These are phyloP conservation scores for Diddensiella caesifluorescens DNA, from an alignment of 805 yeast genomes.

Conservation along the genomic window DNA sequence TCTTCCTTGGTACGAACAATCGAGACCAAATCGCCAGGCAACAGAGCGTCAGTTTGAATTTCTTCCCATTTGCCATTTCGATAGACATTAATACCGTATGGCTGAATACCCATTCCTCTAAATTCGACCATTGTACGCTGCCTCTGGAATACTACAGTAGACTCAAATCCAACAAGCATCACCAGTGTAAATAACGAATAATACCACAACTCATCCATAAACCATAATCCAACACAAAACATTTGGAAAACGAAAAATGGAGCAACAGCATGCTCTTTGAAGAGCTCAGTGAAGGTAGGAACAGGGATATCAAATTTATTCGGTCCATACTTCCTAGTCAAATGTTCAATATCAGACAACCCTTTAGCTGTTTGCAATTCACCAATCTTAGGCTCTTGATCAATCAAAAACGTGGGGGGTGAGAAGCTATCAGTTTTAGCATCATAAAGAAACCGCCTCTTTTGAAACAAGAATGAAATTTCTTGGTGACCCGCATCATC, in stretches of 20 bases:
- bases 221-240: slow-evolving; percentile 93
- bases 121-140: slow-evolving; percentile 91
- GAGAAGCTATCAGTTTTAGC: slow-evolving; percentile 49
- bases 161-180: slow-evolving; percentile 90
- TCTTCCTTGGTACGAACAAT: slow-evolving; percentile 85
- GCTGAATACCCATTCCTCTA: slow-evolving; percentile 95
- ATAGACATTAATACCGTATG: slow-evolving; percentile 69
- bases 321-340: slow-evolving; percentile 63
- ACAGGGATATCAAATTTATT: slow-evolving; percentile 93
- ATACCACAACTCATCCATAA: slow-evolving; percentile 96
- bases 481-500: slow-evolving; percentile 56
- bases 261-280: slow-evolving; percentile 96
- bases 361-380: slow-evolving; percentile 56
- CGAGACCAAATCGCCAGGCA: slow-evolving; percentile 88
- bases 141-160: slow-evolving; percentile 92
- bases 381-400: slow-evolving; percentile 49
- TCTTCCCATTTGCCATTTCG: slow-evolving; percentile 68
- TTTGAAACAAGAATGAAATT: slow-evolving; percentile 77
- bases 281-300: slow-evolving; percentile 84
- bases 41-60: slow-evolving; percentile 63
- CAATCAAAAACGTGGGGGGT: slow-evolving; percentile 71
- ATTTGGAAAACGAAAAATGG: slow-evolving; percentile 96
- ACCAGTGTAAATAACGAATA: slow-evolving; percentile 84
- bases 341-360: slow-evolving; percentile 33
- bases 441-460: slow-evolving; percentile 79